A percentile compares a stretch with the other conserved stretches of the same genome.
These are phyloP conservation scores for Gynochthodes officinalis DNA, from an alignment of 257 asterid genomes.

Conservation along the genomic window DNA sequence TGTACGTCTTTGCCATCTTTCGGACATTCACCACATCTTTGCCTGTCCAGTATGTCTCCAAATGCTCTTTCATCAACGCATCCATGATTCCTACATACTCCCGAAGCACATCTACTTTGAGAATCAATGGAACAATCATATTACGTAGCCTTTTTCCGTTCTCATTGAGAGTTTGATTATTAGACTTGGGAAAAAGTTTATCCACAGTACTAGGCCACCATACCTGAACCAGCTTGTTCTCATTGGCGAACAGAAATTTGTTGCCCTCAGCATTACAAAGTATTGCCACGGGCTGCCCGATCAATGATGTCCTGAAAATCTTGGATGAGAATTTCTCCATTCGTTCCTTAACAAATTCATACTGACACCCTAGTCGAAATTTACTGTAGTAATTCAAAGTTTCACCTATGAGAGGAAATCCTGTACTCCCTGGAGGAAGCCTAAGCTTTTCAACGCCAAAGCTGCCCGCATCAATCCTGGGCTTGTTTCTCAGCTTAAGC, in stretches of 20 bases:
- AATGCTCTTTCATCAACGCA: too few species aligned
- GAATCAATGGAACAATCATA: neutral
- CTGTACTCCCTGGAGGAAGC: neutral
- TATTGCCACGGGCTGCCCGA: too few species aligned
- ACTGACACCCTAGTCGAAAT: neutral
- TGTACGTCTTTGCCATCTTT: conserved; percentile 11
- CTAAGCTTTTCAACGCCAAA: too few species aligned
- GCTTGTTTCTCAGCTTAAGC: too few species aligned
- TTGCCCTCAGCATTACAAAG: neutral
- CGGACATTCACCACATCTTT: conserved; percentile 13
- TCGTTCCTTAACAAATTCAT: neutral
- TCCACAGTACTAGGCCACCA: conserved; percentile 8
- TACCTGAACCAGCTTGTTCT: neutral
- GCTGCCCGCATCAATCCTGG: too few species aligned
- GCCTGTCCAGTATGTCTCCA: too few species aligned
- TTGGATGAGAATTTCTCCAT: conserved; percentile 2
- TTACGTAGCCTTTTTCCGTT: conserved; percentile 7
- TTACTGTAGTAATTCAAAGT: neutral
- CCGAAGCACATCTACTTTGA: conserved; percentile 5
- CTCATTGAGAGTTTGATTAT: conserved; percentile 1
- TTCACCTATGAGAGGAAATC: neutral
- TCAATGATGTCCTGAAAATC: conserved; percentile 10
- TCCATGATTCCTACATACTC: too few species aligned
- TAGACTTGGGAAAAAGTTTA: neutral
- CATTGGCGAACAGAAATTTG: too few species aligned